These are phyloP conservation scores for Carex scoparia DNA, from an alignment of 176 grass and related monocot species.

Conservation along the genomic window DNA sequence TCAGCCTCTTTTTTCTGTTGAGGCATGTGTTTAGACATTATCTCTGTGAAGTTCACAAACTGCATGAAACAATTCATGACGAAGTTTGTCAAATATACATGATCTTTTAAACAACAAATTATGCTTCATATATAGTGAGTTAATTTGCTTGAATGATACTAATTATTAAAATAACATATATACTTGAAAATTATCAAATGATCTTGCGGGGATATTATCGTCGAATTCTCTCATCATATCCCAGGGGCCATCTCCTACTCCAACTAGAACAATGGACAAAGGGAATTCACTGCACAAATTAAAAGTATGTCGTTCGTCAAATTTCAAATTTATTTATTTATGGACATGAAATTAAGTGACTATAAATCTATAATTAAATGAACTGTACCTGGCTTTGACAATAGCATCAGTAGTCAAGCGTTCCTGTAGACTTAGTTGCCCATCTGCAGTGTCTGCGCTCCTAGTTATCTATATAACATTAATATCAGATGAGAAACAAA, in stretches of 20 bases:
- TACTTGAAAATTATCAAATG: slow-evolving; percentile 98
- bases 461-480: slow-evolving; percentile 53
- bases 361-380: background rate
- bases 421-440: slow-evolving; percentile 78
- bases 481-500: too few relatives aligned
- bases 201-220: slow-evolving; percentile 85
- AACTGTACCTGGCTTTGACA: slow-evolving; percentile 72
- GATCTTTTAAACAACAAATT: slow-evolving; percentile 42
- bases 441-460: slow-evolving; percentile 68
- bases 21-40: slow-evolving; percentile 70
- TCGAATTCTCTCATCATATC: slow-evolving; percentile 98
- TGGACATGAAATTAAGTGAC: slow-evolving; percentile 20
- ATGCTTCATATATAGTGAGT: slow-evolving; percentile 40
- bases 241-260: slow-evolving; percentile 98
- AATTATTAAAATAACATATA: background rate
- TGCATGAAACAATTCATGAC: slow-evolving; percentile 19
- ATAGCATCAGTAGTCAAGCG: slow-evolving; percentile 83
- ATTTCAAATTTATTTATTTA: background rate
- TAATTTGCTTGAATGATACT: background rate
- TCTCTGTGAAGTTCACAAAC: slow-evolving; percentile 95
- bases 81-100: slow-evolving; percentile 54
- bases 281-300: slow-evolving; percentile 55
- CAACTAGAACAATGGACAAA: slow-evolving; percentile 89
- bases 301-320: background rate
- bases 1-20: slow-evolving; percentile 65